phyloP scores from a whole-genome alignment of 1,284 basidiomycete species.

The Schizophyllum amplum region DNA sequence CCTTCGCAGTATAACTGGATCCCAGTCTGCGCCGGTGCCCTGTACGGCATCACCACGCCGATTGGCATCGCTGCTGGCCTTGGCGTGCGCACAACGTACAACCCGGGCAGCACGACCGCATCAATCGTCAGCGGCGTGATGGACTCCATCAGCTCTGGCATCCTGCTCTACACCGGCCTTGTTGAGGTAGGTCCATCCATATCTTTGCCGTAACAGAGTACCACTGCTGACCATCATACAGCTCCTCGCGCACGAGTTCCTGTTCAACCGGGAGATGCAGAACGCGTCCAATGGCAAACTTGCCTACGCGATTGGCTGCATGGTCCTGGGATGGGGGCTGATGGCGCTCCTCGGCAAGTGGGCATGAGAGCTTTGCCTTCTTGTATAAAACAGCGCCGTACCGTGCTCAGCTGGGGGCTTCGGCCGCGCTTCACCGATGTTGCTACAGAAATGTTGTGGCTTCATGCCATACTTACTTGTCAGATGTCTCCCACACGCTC shows the following conservation, averaged over 20 bases:
- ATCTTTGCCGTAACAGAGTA: background rate
- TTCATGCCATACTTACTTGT: no score
- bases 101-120: constrained; percentile 67
- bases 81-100: constrained; percentile 74
- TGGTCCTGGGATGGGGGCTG: constrained; percentile 71
- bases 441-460: no score
- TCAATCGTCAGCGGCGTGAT: constrained; percentile 79
- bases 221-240: constrained; percentile 17
- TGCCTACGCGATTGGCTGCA: constrained; percentile 62
- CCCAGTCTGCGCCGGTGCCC: constrained; percentile 52
- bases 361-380: constrained; percentile 46
- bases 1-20: constrained; percentile 39
- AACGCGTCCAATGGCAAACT: constrained; percentile 54
- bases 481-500: no score
- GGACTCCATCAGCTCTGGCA: constrained; percentile 82
- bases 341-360: constrained; percentile 85
- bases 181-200: constrained; percentile 58
- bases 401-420: no score
- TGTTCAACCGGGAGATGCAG: constrained; percentile 82
- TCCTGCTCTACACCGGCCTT: constrained; percentile 85
- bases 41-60: constrained; percentile 79
- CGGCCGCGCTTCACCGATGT: no score
- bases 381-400: no score
- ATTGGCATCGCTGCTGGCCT: constrained; percentile 80
- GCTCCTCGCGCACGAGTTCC: constrained; percentile 88